Conservation (phyloP, 176 grass and related monocot genomes). For the Pharus latifolius region DNA sequence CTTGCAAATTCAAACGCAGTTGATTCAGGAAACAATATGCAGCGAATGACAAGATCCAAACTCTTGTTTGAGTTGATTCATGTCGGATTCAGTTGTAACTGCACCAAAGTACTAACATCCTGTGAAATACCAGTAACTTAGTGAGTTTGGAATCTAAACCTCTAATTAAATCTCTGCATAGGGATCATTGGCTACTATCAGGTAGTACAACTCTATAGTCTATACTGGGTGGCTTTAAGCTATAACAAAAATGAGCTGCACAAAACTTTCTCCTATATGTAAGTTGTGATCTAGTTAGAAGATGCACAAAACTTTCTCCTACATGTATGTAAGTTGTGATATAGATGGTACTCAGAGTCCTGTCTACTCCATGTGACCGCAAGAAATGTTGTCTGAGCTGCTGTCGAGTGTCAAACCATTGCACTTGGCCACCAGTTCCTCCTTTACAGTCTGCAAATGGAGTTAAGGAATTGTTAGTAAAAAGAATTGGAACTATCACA, state of each 20-base stretch:
- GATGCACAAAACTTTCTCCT: too few relatives aligned
- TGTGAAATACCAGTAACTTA: too few relatives aligned
- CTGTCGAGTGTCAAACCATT: conserved; percentile 24
- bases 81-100: too few relatives aligned
- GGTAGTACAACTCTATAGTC: neutral
- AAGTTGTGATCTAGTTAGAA: conserved; percentile 13
- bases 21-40: too few relatives aligned
- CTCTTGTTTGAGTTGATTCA: too few relatives aligned
- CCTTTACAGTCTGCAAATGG: conserved; percentile 32
- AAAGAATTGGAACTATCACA: neutral
- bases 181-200: neutral
- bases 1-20: too few relatives aligned
- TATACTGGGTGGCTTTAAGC: conserved; percentile 2
- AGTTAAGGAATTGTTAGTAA: neutral
- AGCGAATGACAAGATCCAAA: too few relatives aligned
- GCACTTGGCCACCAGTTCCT: conserved; percentile 47
- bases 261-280: neutral
- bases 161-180: conserved; percentile 6
- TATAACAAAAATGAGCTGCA: conserved; percentile 24
- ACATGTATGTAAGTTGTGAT: conserved; percentile 28
- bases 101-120: too few relatives aligned
- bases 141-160: too few relatives aligned
- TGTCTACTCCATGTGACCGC: conserved; percentile 9
- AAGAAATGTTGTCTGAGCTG: neutral
- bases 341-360: neutral